These are phyloP conservation scores for Solanum corneliomulleri DNA, from an alignment of 257 asterid genomes.

Conservation along the genomic window DNA sequence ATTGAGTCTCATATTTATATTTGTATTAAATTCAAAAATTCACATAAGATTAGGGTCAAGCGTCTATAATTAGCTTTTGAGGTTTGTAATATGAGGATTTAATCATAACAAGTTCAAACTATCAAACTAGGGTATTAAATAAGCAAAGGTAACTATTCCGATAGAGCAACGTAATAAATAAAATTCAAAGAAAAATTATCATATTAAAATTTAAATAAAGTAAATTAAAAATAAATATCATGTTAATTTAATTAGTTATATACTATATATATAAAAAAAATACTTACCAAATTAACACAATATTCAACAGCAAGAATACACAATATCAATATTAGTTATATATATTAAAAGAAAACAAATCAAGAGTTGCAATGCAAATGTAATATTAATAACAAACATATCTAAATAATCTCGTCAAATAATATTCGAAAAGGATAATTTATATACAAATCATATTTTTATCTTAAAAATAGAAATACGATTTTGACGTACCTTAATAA, in stretches of 20 bases:
- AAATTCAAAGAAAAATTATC: neutral
- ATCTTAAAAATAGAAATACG: neutral
- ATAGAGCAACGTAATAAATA: neutral
- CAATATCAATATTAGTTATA: neutral
- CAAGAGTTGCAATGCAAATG: neutral
- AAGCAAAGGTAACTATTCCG: neutral
- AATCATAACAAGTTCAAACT: neutral
- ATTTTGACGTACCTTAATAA: too few species aligned
- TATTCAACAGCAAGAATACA: neutral
- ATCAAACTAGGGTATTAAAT: neutral
- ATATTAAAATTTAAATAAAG: neutral
- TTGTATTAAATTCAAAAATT: too few species aligned
- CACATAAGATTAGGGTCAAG: neutral
- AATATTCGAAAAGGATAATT: too few species aligned
- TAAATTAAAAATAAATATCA: neutral
- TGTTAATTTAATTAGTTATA: neutral
- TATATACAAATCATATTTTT: too few species aligned
- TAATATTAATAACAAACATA: neutral
- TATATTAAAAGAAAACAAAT: neutral
- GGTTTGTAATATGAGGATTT: neutral
- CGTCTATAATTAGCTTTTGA: neutral
- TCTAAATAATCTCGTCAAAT: neutral
- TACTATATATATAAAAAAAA: neutral
- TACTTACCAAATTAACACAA: neutral
- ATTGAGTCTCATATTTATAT: too few species aligned